Conservation (phyloP, 345 rosid species). For the Hibiscus trionum region DNA sequence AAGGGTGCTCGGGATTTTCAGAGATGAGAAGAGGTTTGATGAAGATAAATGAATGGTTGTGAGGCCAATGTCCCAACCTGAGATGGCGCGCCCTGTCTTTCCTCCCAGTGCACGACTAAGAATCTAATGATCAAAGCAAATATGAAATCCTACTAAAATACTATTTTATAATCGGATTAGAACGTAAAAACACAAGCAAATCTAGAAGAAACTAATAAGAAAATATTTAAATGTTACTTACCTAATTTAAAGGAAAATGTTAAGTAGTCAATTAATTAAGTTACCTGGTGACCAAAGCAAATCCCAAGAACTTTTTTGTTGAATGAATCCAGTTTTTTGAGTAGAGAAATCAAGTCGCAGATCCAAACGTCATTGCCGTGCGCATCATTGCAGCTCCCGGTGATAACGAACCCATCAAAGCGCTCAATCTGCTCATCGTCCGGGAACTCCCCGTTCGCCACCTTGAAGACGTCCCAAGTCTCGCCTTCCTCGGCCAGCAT, state of each 20-base stretch:
- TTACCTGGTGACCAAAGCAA: conserved; percentile 76
- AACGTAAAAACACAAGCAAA: too few relatives aligned
- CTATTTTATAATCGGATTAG: too few relatives aligned
- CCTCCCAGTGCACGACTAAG: conserved; percentile 55
- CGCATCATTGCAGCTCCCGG: conserved; percentile 65
- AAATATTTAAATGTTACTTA: too few relatives aligned
- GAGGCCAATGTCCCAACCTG: conserved; percentile 66
- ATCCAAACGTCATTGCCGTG: conserved; percentile 51
- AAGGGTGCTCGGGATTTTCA: conserved; percentile 28
- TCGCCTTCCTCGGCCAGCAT: conserved; percentile 58
- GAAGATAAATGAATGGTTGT: conserved; percentile 29
- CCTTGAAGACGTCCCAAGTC: conserved; percentile 45
- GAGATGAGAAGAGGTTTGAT: conserved; percentile 29
- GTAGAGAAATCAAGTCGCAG: conserved; percentile 35
- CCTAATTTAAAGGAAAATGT: too few relatives aligned
- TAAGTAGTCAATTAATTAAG: too few relatives aligned
- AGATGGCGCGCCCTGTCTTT: conserved; percentile 30
- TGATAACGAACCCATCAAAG: conserved; percentile 59
- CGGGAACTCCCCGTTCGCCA: conserved; percentile 42
- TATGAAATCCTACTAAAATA: too few relatives aligned
- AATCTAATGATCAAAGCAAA: conserved; percentile 23
- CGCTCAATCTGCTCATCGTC: conserved; percentile 30
- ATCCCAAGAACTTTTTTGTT: conserved; percentile 55
- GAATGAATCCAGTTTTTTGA: conserved; percentile 39
- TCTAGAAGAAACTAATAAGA: too few relatives aligned